Conservation (phyloP, 495 filamentous ascomycete genomes). For the Penicillium bovifimosum region DNA sequence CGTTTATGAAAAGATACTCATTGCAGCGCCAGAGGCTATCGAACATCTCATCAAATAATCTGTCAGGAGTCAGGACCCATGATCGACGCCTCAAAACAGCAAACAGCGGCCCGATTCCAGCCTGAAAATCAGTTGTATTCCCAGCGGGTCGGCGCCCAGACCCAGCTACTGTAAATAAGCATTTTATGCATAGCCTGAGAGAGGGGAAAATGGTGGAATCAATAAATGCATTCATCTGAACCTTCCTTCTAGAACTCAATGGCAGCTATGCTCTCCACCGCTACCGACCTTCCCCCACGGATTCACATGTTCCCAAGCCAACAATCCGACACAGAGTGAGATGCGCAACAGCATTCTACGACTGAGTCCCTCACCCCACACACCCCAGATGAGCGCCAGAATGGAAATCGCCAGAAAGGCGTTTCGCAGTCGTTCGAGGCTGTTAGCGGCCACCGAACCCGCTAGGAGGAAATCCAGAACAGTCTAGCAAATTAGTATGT, state of each 20-base stretch:
- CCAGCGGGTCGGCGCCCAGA: too few relatives aligned
- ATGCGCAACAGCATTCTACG: background rate
- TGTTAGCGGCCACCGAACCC: background rate
- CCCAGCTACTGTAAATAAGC: too few relatives aligned
- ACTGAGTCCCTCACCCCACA: background rate
- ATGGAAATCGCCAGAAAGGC: background rate
- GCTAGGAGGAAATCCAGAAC: background rate
- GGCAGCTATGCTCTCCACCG: background rate
- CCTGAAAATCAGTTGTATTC: too few relatives aligned
- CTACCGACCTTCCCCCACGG: background rate
- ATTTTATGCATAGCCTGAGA: too few relatives aligned
- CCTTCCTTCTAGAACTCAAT: background rate
- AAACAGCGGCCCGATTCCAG: too few relatives aligned
- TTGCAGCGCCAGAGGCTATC: too few relatives aligned
- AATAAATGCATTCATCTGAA: too few relatives aligned
- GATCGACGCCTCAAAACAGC: too few relatives aligned
- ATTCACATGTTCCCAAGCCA: background rate
- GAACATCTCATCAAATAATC: too few relatives aligned
- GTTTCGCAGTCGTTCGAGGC: background rate
- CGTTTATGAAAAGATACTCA: too few relatives aligned
- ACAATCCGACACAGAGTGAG: background rate
- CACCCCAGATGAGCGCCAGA: background rate
- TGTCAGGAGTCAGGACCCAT: too few relatives aligned
- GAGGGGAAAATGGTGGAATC: too few relatives aligned
- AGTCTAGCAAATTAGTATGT: background rate